Conservation (phyloP, 1,284 basidiomycete species). For the Irpex sp. region DNA sequence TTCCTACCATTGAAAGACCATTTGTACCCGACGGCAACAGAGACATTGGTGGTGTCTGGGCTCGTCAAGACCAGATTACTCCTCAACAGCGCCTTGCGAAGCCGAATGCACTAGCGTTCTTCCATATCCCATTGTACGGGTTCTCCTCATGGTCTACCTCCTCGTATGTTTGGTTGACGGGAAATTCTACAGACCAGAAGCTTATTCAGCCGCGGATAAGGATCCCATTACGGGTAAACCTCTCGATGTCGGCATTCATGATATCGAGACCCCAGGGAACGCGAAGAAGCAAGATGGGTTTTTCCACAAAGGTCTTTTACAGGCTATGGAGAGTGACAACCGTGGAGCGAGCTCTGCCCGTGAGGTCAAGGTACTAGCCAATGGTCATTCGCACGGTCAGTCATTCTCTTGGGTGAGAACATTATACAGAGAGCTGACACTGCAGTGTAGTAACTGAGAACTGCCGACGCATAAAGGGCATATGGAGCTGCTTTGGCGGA, state of each 20-base stretch:
- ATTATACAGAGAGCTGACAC: neutral
- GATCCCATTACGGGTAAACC: constrained; percentile 49
- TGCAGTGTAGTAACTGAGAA: constrained; percentile 69
- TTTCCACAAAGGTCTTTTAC: constrained; percentile 72
- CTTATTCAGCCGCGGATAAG: constrained; percentile 52
- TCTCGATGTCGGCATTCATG: constrained; percentile 64
- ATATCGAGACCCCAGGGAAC: constrained; percentile 54
- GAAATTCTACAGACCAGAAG: constrained; percentile 38
- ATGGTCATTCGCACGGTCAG: constrained; percentile 82
- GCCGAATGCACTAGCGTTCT: constrained; percentile 91
- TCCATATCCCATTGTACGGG: constrained; percentile 89
- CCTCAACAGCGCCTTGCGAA: constrained; percentile 65
- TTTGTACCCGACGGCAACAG: constrained; percentile 70
- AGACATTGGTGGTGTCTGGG: constrained; percentile 65
- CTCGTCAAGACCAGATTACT: constrained; percentile 49
- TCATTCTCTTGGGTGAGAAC: too few relatives aligned
- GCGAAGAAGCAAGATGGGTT: constrained; percentile 75
- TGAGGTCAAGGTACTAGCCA: constrained; percentile 81
- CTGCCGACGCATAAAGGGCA: constrained; percentile 75
- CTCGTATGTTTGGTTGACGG: constrained; percentile 5
- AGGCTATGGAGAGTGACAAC: constrained; percentile 61
- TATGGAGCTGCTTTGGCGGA: constrained; percentile 95
- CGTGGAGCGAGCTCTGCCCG: constrained; percentile 40
- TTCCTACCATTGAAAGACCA: constrained; percentile 72
- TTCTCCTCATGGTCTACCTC: constrained; percentile 11